Percentiles rank a stretch among this genome's conserved stretches.
Evolutionary conservation across 306 rosid genomes (phyloP).

Genomic region (Gleditsia sinensis): DNA sequence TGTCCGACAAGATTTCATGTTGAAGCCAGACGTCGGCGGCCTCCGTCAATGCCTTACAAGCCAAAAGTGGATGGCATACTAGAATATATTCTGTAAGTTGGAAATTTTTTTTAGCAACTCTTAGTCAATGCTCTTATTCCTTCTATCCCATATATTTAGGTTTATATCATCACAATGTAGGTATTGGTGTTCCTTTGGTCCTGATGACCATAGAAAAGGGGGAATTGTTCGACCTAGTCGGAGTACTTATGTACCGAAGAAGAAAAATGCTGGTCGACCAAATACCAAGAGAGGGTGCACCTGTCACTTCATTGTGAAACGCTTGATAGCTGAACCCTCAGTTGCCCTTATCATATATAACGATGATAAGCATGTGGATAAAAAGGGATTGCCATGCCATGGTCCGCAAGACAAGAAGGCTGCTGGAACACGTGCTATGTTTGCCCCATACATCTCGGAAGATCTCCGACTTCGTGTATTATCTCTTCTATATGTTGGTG

Average conservation of each 20-base stretch:
- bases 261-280: slow-evolving; percentile 87
- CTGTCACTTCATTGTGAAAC: slow-evolving; percentile 91
- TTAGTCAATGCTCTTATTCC: neutral
- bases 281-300: slow-evolving; percentile 92
- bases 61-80: slow-evolving; percentile 90
- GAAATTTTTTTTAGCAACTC: neutral
- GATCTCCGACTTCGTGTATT: slow-evolving; percentile 83
- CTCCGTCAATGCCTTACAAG: slow-evolving; percentile 60
- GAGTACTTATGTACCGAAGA: slow-evolving; percentile 72
- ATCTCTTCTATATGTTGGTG: slow-evolving; percentile 82
- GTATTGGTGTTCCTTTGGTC: slow-evolving; percentile 99
- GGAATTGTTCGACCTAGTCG: slow-evolving; percentile 85
- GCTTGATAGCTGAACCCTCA: slow-evolving; percentile 84
- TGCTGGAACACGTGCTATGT: slow-evolving; percentile 86
- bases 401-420: slow-evolving; percentile 89
- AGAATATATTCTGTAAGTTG: slow-evolving; percentile 88
- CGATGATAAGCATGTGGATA: slow-evolving; percentile 83
- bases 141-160: slow-evolving; percentile 13
- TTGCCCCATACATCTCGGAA: slow-evolving; percentile 92
- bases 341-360: slow-evolving; percentile 84
- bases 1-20: slow-evolving; percentile 92
- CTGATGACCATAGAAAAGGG: slow-evolving; percentile 88
- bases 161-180: slow-evolving; percentile 47
- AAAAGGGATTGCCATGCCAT: slow-evolving; percentile 87
- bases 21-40: slow-evolving; percentile 75